Percentiles rank a stretch among this genome's conserved stretches.
Evolutionary conservation across 192 early-diverging fungal species (phyloP).

Genomic region (Coemansia aciculifera): DNA sequence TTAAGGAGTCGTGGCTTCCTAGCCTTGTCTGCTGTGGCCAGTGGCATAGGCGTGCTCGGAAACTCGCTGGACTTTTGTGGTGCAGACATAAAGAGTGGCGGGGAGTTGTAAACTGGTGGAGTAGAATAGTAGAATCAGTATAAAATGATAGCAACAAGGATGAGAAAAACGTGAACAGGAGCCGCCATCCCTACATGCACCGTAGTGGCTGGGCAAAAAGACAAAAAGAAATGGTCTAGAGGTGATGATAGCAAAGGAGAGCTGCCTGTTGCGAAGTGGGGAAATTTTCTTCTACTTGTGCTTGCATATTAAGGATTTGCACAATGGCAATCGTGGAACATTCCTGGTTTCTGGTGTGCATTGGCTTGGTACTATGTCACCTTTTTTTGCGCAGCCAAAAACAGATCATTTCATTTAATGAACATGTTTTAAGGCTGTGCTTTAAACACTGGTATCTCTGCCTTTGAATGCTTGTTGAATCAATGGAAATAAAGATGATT

Average conservation of each 20-base stretch:
- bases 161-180: no score
- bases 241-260: neutral
- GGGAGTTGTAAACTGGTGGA: no score
- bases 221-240: slow-evolving; percentile 7
- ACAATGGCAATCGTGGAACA: no score
- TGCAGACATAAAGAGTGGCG: no score
- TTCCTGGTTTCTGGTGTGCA: no score
- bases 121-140: no score
- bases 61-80: no score
- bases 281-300: neutral
- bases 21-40: neutral
- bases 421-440: neutral
- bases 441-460: no score
- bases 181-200: neutral
- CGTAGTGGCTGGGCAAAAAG: neutral
- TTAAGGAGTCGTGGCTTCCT: neutral
- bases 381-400: no score
- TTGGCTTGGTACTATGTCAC: no score
- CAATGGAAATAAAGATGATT: neutral
- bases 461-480: no score
- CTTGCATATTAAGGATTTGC: neutral
- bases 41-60: neutral
- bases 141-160: no score
- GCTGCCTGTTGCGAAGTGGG: neutral
- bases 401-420: neutral